A percentile compares a stretch with the other conserved stretches of the same genome.
Conservation (phyloP, 345 rosid species). For the Salix purpurea region DNA sequence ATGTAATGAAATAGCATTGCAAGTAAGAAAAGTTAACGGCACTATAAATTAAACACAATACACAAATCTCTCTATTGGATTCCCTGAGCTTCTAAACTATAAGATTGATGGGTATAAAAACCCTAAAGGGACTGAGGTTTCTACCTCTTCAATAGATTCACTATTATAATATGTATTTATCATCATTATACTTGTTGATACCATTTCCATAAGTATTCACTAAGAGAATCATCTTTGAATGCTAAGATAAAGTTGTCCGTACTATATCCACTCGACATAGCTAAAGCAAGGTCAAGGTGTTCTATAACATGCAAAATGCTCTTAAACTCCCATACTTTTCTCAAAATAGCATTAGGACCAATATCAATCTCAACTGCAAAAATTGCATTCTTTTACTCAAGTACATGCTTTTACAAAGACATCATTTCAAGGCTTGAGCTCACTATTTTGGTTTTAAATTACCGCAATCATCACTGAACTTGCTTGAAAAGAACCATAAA, state of each 20-base stretch:
- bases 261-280: constrained; percentile 37
- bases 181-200: constrained; percentile 24
- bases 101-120: constrained; percentile 56
- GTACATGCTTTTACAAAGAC: constrained; percentile 64
- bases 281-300: constrained; percentile 66
- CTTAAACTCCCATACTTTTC: constrained; percentile 73
- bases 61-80: background rate
- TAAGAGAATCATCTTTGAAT: constrained; percentile 21
- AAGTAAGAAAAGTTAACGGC: background rate
- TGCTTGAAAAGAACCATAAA: constrained; percentile 26
- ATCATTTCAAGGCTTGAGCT: constrained; percentile 77
- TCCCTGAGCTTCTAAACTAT: constrained; percentile 43
- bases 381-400: constrained; percentile 64
- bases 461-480: constrained; percentile 10
- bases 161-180: constrained; percentile 27
- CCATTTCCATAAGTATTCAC: constrained; percentile 17
- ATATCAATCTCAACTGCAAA: constrained; percentile 50
- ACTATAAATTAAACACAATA: background rate
- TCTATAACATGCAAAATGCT: constrained; percentile 58
- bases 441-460: constrained; percentile 22
- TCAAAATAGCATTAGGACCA: constrained; percentile 61
- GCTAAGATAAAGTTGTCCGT: constrained; percentile 20
- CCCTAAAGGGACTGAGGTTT: constrained; percentile 38
- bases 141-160: constrained; percentile 39
- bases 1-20: background rate